Conservation (phyloP, 2,329 filamentous ascomycete species). For the Dryadomyces sulphureus region DNA sequence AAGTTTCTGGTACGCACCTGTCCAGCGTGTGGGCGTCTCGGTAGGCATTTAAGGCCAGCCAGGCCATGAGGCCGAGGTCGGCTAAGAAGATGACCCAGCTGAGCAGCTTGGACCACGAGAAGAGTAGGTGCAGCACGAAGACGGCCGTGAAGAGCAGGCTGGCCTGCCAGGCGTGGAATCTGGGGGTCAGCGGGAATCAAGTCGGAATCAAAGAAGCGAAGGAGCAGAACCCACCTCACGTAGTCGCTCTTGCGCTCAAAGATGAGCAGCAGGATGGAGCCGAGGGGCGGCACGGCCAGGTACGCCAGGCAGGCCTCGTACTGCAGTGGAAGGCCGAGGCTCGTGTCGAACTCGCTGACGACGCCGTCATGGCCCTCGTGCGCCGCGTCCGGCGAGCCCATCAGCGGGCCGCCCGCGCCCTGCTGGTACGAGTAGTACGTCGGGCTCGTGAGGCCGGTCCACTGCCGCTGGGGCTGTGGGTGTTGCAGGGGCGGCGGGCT, state of each 20-base stretch:
- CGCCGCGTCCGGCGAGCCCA: slow-evolving; percentile 11
- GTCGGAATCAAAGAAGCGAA: not conserved
- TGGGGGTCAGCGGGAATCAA: slow-evolving; percentile 18
- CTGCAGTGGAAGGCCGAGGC: slow-evolving; percentile 70
- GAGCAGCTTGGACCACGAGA: slow-evolving; percentile 71
- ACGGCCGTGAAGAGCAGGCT: slow-evolving; percentile 63
- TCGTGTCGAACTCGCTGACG: slow-evolving; percentile 74
- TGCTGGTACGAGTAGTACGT: slow-evolving; percentile 16
- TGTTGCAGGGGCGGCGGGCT: slow-evolving; percentile 31
- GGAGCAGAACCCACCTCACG: slow-evolving; percentile 51
- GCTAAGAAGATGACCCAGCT: slow-evolving; percentile 70
- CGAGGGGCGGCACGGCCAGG: slow-evolving; percentile 67
- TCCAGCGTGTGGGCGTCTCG: slow-evolving; percentile 58
- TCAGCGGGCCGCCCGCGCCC: slow-evolving; percentile 10
- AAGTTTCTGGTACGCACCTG: slow-evolving; percentile 24
- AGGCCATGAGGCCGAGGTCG: slow-evolving; percentile 63
- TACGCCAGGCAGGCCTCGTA: slow-evolving; percentile 89
- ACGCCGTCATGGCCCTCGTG: slow-evolving; percentile 37
- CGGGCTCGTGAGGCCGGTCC: slow-evolving; percentile 28
- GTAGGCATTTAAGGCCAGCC: slow-evolving; percentile 67
- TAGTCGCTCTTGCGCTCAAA: slow-evolving; percentile 94
- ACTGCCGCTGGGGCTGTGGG: slow-evolving; percentile 43
- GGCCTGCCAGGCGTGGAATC: slow-evolving; percentile 95
- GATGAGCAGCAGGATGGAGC: slow-evolving; percentile 70
- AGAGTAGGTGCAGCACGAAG: slow-evolving; percentile 67